phyloP scores from a whole-genome alignment of 768 basidiomycete species.

The Leucosporidium creatinivorum region DNA sequence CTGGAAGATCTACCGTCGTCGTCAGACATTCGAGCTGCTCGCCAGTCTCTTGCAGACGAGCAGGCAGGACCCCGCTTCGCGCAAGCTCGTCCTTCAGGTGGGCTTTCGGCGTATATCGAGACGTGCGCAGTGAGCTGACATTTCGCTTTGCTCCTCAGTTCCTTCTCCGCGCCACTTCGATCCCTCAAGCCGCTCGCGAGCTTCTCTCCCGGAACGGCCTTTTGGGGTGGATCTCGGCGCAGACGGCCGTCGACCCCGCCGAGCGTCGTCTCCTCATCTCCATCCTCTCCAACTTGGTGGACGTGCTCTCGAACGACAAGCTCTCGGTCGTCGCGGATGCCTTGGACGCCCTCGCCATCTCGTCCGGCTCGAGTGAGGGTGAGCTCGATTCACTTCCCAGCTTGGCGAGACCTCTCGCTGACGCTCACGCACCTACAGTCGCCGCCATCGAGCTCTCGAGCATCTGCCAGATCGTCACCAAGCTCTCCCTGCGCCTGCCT shows the following conservation, averaged over 20 bases:
- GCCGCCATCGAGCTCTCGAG: neutral
- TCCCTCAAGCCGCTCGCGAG: constrained; percentile 34
- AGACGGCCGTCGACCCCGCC: constrained; percentile 11
- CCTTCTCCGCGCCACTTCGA: constrained; percentile 22
- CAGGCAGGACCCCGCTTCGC: constrained; percentile 13
- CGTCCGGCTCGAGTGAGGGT: constrained; percentile 12
- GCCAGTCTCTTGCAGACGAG: constrained; percentile 32
- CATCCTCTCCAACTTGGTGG: constrained; percentile 11
- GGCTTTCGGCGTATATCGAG: neutral
- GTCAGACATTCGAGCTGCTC: constrained; percentile 35
- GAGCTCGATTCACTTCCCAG: neutral
- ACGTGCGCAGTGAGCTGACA: too few species aligned
- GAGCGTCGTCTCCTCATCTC: constrained; percentile 15
- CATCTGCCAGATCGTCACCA: constrained; percentile 4
- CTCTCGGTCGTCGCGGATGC: constrained; percentile 22
- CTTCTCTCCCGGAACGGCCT: constrained; percentile 31
- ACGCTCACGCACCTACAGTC: neutral
- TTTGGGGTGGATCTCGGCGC: constrained; percentile 24
- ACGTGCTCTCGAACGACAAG: constrained; percentile 21
- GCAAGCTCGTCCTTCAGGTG: constrained; percentile 31
- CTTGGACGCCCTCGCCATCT: constrained; percentile 12
- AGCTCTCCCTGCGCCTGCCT: neutral
- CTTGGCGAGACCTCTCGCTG: neutral
- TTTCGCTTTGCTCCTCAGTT: too few species aligned
- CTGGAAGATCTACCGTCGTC: constrained; percentile 35